phyloP scores from a whole-genome alignment of 2,329 filamentous ascomycete species.

The Aspergillus niger region DNA sequence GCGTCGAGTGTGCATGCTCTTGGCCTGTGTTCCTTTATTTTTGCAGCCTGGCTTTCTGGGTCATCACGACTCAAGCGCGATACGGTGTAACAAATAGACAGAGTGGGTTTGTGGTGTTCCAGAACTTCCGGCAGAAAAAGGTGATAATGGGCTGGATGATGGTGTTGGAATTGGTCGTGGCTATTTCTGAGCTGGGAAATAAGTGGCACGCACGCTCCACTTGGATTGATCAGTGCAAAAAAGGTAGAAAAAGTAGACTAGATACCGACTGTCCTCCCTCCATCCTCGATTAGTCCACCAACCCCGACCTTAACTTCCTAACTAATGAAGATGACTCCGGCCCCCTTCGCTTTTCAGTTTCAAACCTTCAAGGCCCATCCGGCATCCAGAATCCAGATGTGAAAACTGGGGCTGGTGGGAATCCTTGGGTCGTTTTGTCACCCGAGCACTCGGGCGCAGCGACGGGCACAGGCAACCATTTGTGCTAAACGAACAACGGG shows the following conservation, averaged over 20 bases:
- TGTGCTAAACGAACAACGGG: slow-evolving; percentile 12
- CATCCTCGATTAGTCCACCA: not conserved
- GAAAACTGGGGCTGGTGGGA: slow-evolving; percentile 12
- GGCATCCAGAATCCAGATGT: slow-evolving; percentile 2
- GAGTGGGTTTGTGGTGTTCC: slow-evolving; percentile 14
- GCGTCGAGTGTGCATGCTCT: not conserved
- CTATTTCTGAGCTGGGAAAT: slow-evolving; percentile 9
- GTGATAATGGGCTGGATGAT: not conserved
- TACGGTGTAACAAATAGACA: slow-evolving; percentile 17
- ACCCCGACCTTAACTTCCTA: not conserved
- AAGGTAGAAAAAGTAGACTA: not conserved
- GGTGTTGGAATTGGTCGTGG: no score
- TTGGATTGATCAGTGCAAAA: not conserved
- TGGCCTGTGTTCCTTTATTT: slow-evolving; percentile 2
- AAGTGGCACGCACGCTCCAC: not conserved
- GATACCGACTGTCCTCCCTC: not conserved
- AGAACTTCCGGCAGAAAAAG: slow-evolving; percentile 15
- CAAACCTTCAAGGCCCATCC: slow-evolving; percentile 9
- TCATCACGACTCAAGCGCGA: slow-evolving; percentile 9
- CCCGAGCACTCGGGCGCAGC: slow-evolving; percentile 14
- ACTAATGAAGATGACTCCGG: slow-evolving; percentile 1
- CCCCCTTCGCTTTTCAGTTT: not conserved
- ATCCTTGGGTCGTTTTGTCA: slow-evolving; percentile 19
- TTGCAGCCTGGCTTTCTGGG: slow-evolving; percentile 10
- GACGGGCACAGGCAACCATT: slow-evolving; percentile 10